A percentile compares a stretch with the other conserved stretches of the same genome.
Conservation (phyloP, 2,329 filamentous ascomycete genomes). For the Diplodia seriata region DNA sequence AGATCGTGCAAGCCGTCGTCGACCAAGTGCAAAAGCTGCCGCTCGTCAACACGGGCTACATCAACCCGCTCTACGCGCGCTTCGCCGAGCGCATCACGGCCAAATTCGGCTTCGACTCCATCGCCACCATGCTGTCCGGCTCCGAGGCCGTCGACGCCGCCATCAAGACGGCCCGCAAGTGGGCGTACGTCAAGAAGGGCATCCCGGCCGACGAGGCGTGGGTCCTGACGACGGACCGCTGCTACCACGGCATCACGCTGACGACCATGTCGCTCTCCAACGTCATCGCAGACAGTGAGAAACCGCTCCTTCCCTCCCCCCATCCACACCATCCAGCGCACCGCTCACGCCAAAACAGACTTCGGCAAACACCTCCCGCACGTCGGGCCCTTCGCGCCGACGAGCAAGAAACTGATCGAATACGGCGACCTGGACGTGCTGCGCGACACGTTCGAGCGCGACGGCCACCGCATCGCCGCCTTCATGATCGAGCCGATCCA, state of each 20-base stretch:
- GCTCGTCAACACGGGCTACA: constrained; percentile 5
- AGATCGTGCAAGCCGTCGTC: neutral
- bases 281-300: constrained; percentile 71
- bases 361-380: constrained; percentile 95
- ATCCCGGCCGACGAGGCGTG: constrained; percentile 80
- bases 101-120: constrained; percentile 72
- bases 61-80: constrained; percentile 12
- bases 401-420: constrained; percentile 85
- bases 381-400: constrained; percentile 80
- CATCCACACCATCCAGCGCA: too few relatives aligned
- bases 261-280: constrained; percentile 83
- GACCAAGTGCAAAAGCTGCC: constrained; percentile 5
- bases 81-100: neutral
- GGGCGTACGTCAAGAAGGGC: constrained; percentile 79
- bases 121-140: constrained; percentile 87
- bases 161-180: constrained; percentile 96
- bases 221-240: constrained; percentile 45
- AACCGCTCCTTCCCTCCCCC: constrained; percentile 60
- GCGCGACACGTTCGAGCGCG: constrained; percentile 81
- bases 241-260: constrained; percentile 73
- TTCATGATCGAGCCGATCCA: constrained; percentile 90
- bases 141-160: constrained; percentile 94
- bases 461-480: constrained; percentile 79
- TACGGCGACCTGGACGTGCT: constrained; percentile 80
- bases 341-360: constrained; percentile 70